These are phyloP conservation scores for Gloeostereum incarnatum DNA, from an alignment of 768 basidiomycete species.

Conservation along the genomic window DNA sequence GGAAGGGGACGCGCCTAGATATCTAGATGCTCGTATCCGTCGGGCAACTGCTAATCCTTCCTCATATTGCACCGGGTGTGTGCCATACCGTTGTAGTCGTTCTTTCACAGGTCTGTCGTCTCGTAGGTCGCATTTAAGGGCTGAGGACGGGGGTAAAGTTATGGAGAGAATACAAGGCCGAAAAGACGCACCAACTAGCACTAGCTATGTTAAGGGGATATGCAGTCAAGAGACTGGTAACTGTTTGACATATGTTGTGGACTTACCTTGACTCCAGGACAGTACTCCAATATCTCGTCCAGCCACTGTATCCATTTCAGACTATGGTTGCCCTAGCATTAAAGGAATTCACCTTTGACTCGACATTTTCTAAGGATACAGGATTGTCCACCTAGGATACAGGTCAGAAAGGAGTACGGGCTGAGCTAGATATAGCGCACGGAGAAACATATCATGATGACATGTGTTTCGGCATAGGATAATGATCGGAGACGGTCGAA, in stretches of 20 bases:
- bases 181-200: constrained; percentile 73
- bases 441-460: constrained; percentile 94
- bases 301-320: constrained; percentile 57
- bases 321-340: constrained; percentile 3
- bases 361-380: constrained; percentile 92
- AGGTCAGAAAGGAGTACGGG: background rate
- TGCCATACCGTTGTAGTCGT: constrained; percentile 59
- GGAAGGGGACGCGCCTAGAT: constrained; percentile 59
- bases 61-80: constrained; percentile 81
- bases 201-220: constrained; percentile 40
- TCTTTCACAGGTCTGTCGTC: constrained; percentile 72
- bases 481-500: constrained; percentile 90
- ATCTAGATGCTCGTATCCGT: constrained; percentile 87
- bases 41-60: constrained; percentile 83
- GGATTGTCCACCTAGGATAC: constrained; percentile 74
- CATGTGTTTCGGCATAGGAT: constrained; percentile 96
- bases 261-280: constrained; percentile 94
- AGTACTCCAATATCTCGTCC: constrained; percentile 85
- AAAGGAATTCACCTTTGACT: constrained; percentile 56
- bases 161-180: constrained; percentile 2
- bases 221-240: constrained; percentile 4
- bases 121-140: constrained; percentile 92
- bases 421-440: constrained; percentile 28
- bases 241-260: constrained; percentile 13
- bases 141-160: constrained; percentile 25